Conservation (phyloP, 257 asterid species). For the Paulownia fortunei region DNA sequence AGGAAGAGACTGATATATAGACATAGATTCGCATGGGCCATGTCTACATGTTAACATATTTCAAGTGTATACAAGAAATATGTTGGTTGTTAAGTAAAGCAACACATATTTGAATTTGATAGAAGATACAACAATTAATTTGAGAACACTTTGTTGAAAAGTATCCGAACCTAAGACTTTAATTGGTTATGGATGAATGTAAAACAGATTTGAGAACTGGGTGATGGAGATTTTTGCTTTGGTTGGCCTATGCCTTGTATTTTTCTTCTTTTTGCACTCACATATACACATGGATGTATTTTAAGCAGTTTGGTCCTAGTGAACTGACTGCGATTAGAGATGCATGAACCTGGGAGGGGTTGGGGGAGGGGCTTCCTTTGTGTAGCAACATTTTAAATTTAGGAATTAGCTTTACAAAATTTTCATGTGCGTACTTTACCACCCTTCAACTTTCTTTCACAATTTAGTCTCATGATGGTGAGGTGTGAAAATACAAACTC, state of each 20-base stretch:
- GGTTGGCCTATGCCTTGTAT: neutral
- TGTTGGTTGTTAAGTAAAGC: neutral
- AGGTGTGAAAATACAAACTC: neutral
- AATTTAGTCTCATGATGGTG: neutral
- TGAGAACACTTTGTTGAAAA: neutral
- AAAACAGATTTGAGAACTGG: neutral
- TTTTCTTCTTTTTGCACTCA: neutral
- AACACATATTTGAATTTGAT: neutral
- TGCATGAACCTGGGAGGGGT: no score
- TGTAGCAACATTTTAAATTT: neutral
- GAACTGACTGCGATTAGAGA: neutral
- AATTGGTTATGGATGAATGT: neutral
- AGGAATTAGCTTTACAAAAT: neutral
- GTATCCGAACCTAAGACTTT: neutral
- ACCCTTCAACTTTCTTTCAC: neutral
- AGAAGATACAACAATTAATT: slow-evolving; percentile 4
- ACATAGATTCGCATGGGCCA: neutral
- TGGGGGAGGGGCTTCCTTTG: no score
- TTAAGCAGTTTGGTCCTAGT: neutral
- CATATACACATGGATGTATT: neutral
- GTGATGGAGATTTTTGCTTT: neutral
- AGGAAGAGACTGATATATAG: slow-evolving; percentile 5
- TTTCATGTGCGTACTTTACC: neutral
- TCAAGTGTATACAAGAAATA: neutral
- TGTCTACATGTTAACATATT: neutral